Percentiles rank a stretch among this genome's conserved stretches.
Evolutionary conservation across 148 eudicot genomes (phyloP).

Genomic region (Rhododendron kiyosumense): DNA sequence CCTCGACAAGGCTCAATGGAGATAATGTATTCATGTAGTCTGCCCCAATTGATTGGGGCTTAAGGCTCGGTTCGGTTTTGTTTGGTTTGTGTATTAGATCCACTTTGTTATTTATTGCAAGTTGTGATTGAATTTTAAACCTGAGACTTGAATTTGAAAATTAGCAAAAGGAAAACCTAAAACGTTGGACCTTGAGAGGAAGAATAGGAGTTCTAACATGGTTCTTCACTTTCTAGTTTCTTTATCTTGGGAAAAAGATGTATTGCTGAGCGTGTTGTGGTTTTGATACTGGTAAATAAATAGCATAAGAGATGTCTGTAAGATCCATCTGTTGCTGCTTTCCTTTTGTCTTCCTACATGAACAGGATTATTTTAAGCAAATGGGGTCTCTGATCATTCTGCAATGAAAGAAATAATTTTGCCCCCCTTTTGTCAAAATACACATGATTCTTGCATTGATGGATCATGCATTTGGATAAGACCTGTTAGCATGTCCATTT

Average conservation of each 20-base stretch:
- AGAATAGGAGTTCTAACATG: background rate
- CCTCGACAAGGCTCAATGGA: background rate
- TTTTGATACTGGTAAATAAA: conserved; percentile 4
- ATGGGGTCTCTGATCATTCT: background rate
- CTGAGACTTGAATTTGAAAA: background rate
- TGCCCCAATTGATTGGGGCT: background rate
- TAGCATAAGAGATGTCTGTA: background rate
- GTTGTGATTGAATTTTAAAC: background rate
- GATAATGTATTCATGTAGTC: background rate
- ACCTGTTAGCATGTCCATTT: background rate
- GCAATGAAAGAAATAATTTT: background rate
- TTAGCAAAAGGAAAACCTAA: background rate
- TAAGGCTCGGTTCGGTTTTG: background rate
- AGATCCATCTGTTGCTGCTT: background rate
- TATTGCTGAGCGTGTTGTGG: background rate
- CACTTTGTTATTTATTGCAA: background rate
- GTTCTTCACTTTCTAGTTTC: background rate
- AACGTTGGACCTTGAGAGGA: background rate
- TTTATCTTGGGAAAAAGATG: background rate
- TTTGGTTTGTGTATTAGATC: background rate
- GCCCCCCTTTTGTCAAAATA: background rate
- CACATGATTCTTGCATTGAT: background rate
- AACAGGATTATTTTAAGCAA: background rate
- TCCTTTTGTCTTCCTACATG: background rate
- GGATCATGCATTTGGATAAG: background rate